phyloP scores from a whole-genome alignment of 208 protist species.

The Crithidia fasciculata region DNA sequence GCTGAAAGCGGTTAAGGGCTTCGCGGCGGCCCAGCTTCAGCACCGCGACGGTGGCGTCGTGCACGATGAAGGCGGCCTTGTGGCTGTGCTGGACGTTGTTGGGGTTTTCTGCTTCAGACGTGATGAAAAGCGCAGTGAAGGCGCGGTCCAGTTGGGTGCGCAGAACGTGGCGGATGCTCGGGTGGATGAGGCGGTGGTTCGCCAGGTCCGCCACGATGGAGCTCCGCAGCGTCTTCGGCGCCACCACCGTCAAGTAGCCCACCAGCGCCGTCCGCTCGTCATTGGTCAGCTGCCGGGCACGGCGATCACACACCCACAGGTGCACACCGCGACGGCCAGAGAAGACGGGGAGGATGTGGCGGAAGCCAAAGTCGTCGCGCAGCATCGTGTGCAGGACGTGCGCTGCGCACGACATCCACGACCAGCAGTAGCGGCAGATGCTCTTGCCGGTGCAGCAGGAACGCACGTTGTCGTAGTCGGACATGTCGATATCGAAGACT shows the following conservation, averaged over 20 bases:
- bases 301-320: constrained; percentile 98
- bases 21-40: constrained; percentile 79
- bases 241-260: constrained; percentile 91
- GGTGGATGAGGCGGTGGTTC: constrained; percentile 81
- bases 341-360: constrained; percentile 98
- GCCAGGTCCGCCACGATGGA: constrained; percentile 68
- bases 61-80: constrained; percentile 70
- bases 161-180: constrained; percentile 71
- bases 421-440: constrained; percentile 98
- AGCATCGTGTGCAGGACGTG: constrained; percentile 89
- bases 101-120: constrained; percentile 57
- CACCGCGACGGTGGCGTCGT: constrained; percentile 66
- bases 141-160: constrained; percentile 52
- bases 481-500: constrained; percentile 99
- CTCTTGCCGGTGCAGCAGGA: constrained; percentile 95
- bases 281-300: constrained; percentile 87
- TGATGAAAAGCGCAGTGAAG: constrained; percentile 77
- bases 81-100: constrained; percentile 70
- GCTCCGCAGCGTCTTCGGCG: constrained; percentile 63
- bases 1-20: constrained; percentile 57
- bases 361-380: constrained; percentile 96
- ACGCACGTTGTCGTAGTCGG: constrained; percentile 99
- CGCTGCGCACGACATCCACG: constrained; percentile 95
- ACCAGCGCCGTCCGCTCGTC: constrained; percentile 92
- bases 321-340: constrained; percentile 98